Conservation (phyloP, 257 asterid genomes). For the Penstemon newberryi region DNA sequence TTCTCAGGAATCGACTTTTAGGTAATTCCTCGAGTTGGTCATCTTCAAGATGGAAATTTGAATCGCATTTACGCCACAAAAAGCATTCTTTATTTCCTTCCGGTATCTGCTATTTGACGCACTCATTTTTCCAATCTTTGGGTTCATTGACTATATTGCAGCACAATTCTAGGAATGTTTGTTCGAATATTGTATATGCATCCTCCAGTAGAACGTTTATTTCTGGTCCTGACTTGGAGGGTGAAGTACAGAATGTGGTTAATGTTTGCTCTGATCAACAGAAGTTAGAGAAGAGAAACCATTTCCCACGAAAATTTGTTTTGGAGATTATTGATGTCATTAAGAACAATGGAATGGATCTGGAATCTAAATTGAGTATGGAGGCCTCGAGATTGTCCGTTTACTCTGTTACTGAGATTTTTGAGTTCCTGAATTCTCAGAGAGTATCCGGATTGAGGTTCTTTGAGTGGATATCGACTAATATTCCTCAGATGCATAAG, state of each 20-base stretch:
- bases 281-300: conserved; percentile 22
- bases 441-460: conserved; percentile 58
- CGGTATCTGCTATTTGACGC: background rate
- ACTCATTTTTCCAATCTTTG: conserved; percentile 9
- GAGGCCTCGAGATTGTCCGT: conserved; percentile 32
- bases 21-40: conserved; percentile 16
- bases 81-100: background rate
- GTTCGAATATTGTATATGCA: conserved; percentile 14
- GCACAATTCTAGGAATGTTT: background rate
- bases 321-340: conserved; percentile 49
- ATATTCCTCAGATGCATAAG: conserved; percentile 36
- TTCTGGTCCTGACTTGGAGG: conserved; percentile 26
- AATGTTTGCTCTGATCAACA: conserved; percentile 13
- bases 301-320: conserved; percentile 25
- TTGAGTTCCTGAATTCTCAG: conserved; percentile 48
- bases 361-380: conserved; percentile 47
- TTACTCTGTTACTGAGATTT: conserved; percentile 41
- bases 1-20: conserved; percentile 3
- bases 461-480: conserved; percentile 59
- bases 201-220: conserved; percentile 25
- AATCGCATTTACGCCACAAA: background rate
- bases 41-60: conserved; percentile 20
- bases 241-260: conserved; percentile 21
- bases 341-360: conserved; percentile 40
- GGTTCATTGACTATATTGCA: conserved; percentile 6